Conservation (phyloP, 305 asterid species). For the Plantago coronopus region DNA sequence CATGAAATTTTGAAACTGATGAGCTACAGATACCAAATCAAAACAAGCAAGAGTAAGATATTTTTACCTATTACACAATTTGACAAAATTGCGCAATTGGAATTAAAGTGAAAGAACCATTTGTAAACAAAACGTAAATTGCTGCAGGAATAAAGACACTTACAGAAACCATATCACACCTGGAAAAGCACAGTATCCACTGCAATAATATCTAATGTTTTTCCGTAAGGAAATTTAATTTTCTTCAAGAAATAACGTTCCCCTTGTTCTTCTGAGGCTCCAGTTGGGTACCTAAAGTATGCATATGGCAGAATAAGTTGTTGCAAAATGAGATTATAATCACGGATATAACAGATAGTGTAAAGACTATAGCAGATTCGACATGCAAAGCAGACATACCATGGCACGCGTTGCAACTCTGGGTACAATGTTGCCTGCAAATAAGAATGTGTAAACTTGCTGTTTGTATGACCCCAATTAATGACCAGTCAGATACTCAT, state of each 20-base stretch:
- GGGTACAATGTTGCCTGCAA: constrained; percentile 31
- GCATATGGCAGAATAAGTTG: constrained; percentile 16
- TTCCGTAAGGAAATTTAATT: constrained; percentile 33
- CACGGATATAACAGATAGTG: neutral
- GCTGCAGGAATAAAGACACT: neutral
- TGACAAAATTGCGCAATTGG: no score
- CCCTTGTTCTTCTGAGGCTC: constrained; percentile 30
- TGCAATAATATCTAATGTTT: constrained; percentile 40
- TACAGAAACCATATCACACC: constrained; percentile 30
- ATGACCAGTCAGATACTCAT: neutral
- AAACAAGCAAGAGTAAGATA: no score
- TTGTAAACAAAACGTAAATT: neutral
- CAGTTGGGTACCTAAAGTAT: constrained; percentile 41
- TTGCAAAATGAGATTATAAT: constrained; percentile 7
- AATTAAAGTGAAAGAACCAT: neutral
- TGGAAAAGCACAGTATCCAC: constrained; percentile 46
- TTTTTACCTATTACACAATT: no score
- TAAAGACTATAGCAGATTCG: neutral
- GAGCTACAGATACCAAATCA: no score
- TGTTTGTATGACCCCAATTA: constrained; percentile 3
- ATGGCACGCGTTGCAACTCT: constrained; percentile 27
- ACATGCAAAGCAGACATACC: constrained; percentile 25
- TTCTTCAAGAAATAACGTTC: constrained; percentile 33
- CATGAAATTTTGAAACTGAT: no score
- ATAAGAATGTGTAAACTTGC: constrained; percentile 7